Conservation (phyloP, 495 filamentous ascomycete genomes). For the Daldinia grandis region DNA sequence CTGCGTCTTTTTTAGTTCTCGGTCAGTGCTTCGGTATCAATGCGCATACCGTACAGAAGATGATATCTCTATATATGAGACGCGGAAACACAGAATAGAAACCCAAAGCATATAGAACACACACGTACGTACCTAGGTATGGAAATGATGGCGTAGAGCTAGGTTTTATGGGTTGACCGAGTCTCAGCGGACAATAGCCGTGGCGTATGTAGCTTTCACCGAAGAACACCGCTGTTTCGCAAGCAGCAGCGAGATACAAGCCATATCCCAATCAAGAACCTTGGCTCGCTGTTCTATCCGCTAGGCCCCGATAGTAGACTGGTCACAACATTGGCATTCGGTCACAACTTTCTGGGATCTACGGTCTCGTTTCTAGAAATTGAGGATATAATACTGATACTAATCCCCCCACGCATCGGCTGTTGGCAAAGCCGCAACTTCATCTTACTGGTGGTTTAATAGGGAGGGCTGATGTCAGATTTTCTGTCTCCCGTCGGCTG, state of each 20-base stretch:
- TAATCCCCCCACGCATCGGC: background rate
- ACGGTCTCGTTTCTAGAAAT: background rate
- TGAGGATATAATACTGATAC: background rate
- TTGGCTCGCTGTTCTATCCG: conserved; percentile 13
- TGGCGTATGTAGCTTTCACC: background rate
- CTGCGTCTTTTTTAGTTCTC: conserved; percentile 7
- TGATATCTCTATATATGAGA: background rate
- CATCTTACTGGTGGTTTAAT: background rate
- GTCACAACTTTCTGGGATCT: background rate
- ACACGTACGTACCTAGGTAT: too few species aligned
- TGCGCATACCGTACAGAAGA: background rate
- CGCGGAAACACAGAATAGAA: background rate
- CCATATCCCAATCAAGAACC: background rate
- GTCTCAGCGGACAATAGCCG: background rate
- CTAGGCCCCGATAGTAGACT: conserved; percentile 7
- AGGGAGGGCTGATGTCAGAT: conserved; percentile 26
- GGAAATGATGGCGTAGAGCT: background rate
- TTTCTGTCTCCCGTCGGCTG: conserved; percentile 7
- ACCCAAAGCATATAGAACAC: background rate
- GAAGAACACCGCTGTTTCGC: conserved; percentile 1
- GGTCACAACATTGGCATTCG: conserved; percentile 14
- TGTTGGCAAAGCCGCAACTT: background rate
- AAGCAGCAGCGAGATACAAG: conserved; percentile 1
- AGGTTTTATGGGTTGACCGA: conserved; percentile 13
- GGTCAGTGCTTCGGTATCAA: background rate